A percentile compares a stretch with the other conserved stretches of the same genome.
phyloP scores from a whole-genome alignment of 805 yeast species.

The Pichia cephalocereana region DNA sequence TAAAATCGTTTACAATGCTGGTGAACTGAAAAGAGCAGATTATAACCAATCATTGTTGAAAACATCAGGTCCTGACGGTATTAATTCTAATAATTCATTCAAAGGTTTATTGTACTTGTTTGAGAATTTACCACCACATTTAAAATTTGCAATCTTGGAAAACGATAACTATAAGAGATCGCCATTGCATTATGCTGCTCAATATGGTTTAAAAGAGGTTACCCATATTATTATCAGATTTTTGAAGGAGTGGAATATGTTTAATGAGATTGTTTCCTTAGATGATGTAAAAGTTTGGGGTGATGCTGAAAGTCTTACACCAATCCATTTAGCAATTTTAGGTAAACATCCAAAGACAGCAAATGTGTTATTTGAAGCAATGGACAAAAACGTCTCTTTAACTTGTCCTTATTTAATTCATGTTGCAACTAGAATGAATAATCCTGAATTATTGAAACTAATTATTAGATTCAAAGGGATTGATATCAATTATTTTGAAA shows the following conservation, averaged over 20 bases:
- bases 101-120: conserved; percentile 54
- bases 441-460: conserved; percentile 44
- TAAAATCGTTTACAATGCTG: conserved; percentile 9
- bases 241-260: conserved; percentile 51
- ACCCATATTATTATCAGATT: conserved; percentile 48
- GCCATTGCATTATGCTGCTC: conserved; percentile 85
- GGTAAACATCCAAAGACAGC: conserved; percentile 79
- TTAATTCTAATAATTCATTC: conserved; percentile 47
- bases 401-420: conserved; percentile 50
- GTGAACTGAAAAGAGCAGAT: conserved; percentile 8
- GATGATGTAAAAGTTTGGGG: conserved; percentile 59
- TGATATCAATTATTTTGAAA: conserved; percentile 49
- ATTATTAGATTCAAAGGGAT: conserved; percentile 50
- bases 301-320: conserved; percentile 71
- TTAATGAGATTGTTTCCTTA: conserved; percentile 39
- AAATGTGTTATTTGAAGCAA: conserved; percentile 42
- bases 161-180: conserved; percentile 73
- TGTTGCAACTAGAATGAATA: conserved; percentile 60
- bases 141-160: conserved; percentile 48
- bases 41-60: conserved; percentile 38
- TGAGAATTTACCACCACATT: conserved; percentile 42
- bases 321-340: conserved; percentile 72
- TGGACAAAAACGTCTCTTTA: conserved; percentile 28
- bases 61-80: conserved; percentile 56
- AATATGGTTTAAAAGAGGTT: conserved; percentile 67